Evolutionary conservation across 371 early-diverging fungal species (phyloP), one percentile per base, ranked within the genome.

Genomic region (Apophysomyces trapeziformis): DNA sequence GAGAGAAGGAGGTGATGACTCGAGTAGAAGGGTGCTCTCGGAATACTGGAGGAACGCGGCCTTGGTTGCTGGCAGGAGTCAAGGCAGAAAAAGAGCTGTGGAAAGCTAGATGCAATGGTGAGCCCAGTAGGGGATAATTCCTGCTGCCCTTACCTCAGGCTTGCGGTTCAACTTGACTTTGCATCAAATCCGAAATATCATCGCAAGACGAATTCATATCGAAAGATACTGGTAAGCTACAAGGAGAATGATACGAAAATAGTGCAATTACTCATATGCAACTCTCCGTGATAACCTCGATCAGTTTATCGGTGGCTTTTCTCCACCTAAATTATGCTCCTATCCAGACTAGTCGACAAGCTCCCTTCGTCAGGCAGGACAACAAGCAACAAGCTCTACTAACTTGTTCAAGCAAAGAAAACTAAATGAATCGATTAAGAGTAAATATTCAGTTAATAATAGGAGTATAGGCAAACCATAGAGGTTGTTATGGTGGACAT

Each of bases 161-260:
- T 41, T 41, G 41, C 41, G 8, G 41, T 13, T 13, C 41, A 41
- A 13, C 41, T 4, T 41, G 41, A 41, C 41, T 47, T 59, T 35
- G 57, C 57, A 12, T 38, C 61, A 18, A 65, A 67, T 38, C 58
- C 43, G n/a, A 71, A 66, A 50, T 71, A 50, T 38, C 61, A 58
- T 57, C 67, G 67, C 43, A 65, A 67, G 43, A 63, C 36, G 14
- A 71, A 71, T 61, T 66, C 35, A 46, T 26, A 66, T 66, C 5
- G 66, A 66, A 36, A 44, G 66, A 7, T 58, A 58, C 21, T 58
- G 66, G 60, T 58, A 7, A 41, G 54, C 39, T 12, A 35, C 58
- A 37, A 50, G 60, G 47, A 58, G 60, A 32, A 60, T 47, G 7
- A 54, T 60, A 45, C n/a, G 60, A 46, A 35, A 32, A 7, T 38